A percentile compares a stretch with the other conserved stretches of the same genome.
Evolutionary conservation across 495 filamentous ascomycete species (phyloP).

Genomic region (Pseudoneurospora amorphoporcata): DNA sequence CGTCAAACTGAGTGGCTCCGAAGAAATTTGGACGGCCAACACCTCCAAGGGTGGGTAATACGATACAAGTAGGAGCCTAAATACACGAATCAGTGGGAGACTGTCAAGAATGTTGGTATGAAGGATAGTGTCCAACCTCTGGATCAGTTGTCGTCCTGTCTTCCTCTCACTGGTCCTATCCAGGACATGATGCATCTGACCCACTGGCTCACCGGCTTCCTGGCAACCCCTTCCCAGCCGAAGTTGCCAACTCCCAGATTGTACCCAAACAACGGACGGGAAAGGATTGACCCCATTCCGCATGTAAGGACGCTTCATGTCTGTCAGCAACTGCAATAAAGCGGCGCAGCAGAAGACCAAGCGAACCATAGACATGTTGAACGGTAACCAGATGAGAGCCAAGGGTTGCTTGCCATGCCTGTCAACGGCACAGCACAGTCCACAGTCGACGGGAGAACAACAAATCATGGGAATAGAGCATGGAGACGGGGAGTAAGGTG

Average conservation of each 20-base stretch:
- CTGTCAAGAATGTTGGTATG: not conserved
- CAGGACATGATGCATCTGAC: not conserved
- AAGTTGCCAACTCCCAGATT: not conserved
- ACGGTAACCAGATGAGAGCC: not conserved
- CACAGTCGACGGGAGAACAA: not conserved
- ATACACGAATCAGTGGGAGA: not conserved
- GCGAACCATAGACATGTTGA: not conserved
- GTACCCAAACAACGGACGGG: not conserved
- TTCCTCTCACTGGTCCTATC: not conserved
- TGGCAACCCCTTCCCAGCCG: not conserved
- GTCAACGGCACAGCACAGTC: not conserved
- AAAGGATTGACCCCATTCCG: not conserved
- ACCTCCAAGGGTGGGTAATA: not conserved
- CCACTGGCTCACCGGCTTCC: not conserved
- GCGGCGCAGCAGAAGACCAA: not conserved
- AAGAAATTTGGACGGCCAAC: not conserved
- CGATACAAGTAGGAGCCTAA: not conserved
- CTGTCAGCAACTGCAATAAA: not conserved
- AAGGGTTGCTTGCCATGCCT: not conserved
- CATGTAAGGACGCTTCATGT: not conserved
- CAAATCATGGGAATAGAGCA: not conserved
- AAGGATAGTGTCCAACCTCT: not conserved
- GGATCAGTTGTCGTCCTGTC: not conserved
- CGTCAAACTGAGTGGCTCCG: not conserved
- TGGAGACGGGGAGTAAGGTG: not conserved